These are phyloP conservation scores for Lentinula boryana DNA, from an alignment of 768 basidiomycete genomes.

Conservation along the genomic window DNA sequence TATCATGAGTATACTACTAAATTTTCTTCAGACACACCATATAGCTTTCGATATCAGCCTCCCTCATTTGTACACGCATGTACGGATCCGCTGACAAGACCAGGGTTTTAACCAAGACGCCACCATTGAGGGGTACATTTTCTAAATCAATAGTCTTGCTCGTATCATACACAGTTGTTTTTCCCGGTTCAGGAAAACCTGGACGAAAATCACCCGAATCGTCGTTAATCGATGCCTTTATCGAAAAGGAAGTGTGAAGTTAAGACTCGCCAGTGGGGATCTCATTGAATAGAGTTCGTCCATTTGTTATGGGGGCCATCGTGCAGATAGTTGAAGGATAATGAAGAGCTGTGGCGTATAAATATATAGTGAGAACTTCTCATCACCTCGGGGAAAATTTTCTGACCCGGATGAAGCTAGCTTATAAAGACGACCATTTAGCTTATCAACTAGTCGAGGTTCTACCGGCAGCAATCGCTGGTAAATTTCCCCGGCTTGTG, in stretches of 20 bases:
- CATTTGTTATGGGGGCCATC: conserved; percentile 16
- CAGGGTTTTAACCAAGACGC: conserved; percentile 31
- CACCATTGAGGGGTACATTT: conserved; percentile 23
- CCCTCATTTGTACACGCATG: conserved; percentile 24
- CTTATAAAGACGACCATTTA: not conserved
- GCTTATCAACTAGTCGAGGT: not conserved
- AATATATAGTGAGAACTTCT: too few relatives aligned
- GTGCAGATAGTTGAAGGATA: not conserved
- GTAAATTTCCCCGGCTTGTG: not conserved
- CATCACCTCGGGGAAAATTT: not conserved
- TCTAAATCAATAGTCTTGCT: conserved; percentile 31
- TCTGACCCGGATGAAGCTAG: not conserved
- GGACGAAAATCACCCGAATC: not conserved
- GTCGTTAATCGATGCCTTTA: not conserved
- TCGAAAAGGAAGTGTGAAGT: not conserved
- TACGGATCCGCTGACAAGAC: conserved; percentile 33
- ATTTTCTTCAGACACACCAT: conserved; percentile 6
- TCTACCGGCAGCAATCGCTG: not conserved
- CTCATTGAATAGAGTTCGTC: conserved; percentile 20
- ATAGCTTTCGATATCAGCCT: conserved; percentile 13
- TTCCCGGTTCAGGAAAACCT: conserved; percentile 21
- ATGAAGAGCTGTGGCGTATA: not conserved
- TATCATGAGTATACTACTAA: not conserved
- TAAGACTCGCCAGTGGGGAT: conserved; percentile 16
- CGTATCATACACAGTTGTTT: conserved; percentile 25